Evolutionary conservation across 192 early-diverging fungal species (phyloP).

Genomic region (Glomus cerebriforme): DNA sequence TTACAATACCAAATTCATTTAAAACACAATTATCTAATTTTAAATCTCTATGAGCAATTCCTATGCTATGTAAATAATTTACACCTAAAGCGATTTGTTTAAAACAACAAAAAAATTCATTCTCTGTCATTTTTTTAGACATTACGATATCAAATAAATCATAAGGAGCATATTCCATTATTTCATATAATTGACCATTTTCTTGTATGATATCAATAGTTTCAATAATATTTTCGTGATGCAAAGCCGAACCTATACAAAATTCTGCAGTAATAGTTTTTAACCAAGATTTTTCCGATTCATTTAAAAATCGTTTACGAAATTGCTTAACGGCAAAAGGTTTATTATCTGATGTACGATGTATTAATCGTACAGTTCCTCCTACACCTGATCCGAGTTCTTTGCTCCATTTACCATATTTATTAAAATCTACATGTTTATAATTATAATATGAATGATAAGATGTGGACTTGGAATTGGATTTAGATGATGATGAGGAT

Average conservation of each 20-base stretch:
- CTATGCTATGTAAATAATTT: constrained; percentile 82
- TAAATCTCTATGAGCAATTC: constrained; percentile 92
- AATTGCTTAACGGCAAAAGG: constrained; percentile 82
- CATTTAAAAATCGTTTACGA: constrained; percentile 62
- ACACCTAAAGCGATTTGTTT: constrained; percentile 83
- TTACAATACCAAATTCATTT: constrained; percentile 72
- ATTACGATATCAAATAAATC: constrained; percentile 86
- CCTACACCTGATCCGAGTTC: constrained; percentile 71
- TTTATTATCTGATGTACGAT: constrained; percentile 61
- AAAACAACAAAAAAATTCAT: constrained; percentile 88
- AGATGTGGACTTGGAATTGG: background rate
- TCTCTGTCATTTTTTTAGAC: constrained; percentile 68
- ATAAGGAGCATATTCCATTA: constrained; percentile 91
- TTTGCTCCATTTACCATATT: constrained; percentile 65
- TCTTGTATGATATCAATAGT: constrained; percentile 77
- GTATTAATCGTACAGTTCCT: constrained; percentile 70
- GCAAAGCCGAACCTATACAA: constrained; percentile 75
- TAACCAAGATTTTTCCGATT: constrained; percentile 72
- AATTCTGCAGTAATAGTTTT: constrained; percentile 86
- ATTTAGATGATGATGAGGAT: background rate
- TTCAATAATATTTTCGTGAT: constrained; percentile 79
- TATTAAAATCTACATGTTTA: constrained; percentile 34
- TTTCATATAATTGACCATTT: constrained; percentile 64
- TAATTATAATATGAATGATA: background rate
- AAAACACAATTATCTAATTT: constrained; percentile 90